Evolutionary conservation across 305 asterid species (phyloP), one percentile per base, ranked within the genome.

Genomic region (Rubia balearica): DNA sequence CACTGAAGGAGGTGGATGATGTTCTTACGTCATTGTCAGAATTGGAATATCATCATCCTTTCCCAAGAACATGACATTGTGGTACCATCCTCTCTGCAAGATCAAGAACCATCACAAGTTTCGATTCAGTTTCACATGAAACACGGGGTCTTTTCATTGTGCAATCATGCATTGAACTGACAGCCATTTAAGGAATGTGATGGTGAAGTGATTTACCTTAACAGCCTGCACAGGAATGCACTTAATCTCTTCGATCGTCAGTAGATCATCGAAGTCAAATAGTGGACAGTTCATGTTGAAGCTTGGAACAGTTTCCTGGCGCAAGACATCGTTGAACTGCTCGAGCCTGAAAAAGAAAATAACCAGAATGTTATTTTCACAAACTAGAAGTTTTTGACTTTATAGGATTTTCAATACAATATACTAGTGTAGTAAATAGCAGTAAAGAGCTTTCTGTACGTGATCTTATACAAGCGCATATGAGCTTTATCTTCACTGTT

Each of bases 11-110:
- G 59, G 62, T 46, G 69, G 38, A 61, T 59, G 13, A 49, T 53
- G 59, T 59, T 68, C 96, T 68, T 83, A 94, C 97, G 99, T 91
- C 98, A 94, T 85, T 33, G 99, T 89, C 77, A 94, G 86, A 75
- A 94, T 81, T 1, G 97, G 96, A 68, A 88, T 67, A 64, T 69
- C 88, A 6, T 83, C 78, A 82, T 88, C 96, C 79, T 85, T 82
- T 49, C 99, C 99, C 80, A 91, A 72, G 85, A 83, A 89, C 49
- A 90, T 75, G 65, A 89, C 94, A 68, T 91, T 91, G 43, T 80
- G 90, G 78, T 94, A 94, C 99, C 99, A 94, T 74, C 95, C 95
- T 56, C 53, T 75, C 99, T 89, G 84, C 78, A 71, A 56, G 51
- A 81, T 66, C 33, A 19, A 75, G 41, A 73, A 71, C 64, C 71